Evolutionary conservation across 768 basidiomycete species (phyloP), one percentile per base, ranked within the genome.

Genomic region (Suillus americanus): DNA sequence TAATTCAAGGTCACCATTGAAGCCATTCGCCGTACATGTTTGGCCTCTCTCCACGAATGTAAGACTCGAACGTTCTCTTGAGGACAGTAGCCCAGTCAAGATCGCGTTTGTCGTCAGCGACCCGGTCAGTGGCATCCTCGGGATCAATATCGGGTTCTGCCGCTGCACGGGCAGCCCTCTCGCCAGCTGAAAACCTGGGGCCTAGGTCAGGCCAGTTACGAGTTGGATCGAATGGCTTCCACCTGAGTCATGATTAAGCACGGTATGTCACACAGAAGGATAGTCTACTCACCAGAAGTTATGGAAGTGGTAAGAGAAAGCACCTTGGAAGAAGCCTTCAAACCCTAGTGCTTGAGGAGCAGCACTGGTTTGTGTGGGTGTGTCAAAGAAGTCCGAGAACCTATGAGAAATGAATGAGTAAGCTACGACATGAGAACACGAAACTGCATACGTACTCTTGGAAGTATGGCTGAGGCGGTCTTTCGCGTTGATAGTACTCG

Each of bases 201-300:
- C 97, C 97, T 33, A 99, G 85, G 73, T 98, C 97, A 2, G 97
- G 97, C 88, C 89, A 98, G 74, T 99, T 96, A n/a, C 96, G 89
- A 9, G 86, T 78, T 1, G 92, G 85, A 76, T 99, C 97, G 70
- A 98, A 97, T 5, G 96, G 92, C 67, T 91, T 89, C 97, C 97
- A 97, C 95, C 95, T 96, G 68, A 16, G 28, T 59, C 10, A 65
- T 25, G 20, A 28, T 61, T 46, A 25, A 59, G 40, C 5, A 41
- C 28, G 5, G 18, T 30, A 20, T 28, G 25, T 41, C 40, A 41
- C 12, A 30, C 16, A 10, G 18, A 59, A 59, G 25, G 12, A 30
- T 20, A 62, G 62, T 54, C 3, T 8, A 73, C 86, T 62, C 62
- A 92, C 94, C 94, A 95, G 78, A 86, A 92, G 74, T 95, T 96